phyloP scores from a whole-genome alignment of 768 basidiomycete species.

The Pisolithus albus region DNA sequence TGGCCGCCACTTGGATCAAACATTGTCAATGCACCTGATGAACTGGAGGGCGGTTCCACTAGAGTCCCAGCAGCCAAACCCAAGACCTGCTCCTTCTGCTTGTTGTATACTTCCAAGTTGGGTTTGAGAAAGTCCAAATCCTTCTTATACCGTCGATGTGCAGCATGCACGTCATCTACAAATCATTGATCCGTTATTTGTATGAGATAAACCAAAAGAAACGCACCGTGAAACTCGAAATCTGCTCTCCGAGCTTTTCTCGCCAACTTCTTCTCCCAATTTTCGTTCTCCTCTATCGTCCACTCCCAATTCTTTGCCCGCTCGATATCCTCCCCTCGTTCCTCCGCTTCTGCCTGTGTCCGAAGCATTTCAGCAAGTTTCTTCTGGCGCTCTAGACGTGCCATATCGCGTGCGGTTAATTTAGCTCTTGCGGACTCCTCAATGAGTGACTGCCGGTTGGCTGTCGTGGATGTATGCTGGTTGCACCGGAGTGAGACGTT shows the following conservation, averaged over 20 bases:
- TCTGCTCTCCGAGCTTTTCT: constrained; percentile 80
- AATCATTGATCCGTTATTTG: background rate
- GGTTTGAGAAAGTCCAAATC: constrained; percentile 85
- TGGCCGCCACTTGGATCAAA: constrained; percentile 46
- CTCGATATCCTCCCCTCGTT: constrained; percentile 87
- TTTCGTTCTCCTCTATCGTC: constrained; percentile 91
- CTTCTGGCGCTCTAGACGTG: constrained; percentile 81
- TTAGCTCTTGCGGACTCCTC: constrained; percentile 79
- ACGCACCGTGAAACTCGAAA: constrained; percentile 85
- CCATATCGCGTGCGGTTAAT: constrained; percentile 69
- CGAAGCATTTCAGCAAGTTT: constrained; percentile 85
- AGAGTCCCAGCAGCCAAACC: constrained; percentile 70
- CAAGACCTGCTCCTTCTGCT: constrained; percentile 80
- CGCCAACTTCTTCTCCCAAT: constrained; percentile 89
- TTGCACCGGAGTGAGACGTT: background rate
- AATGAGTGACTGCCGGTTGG: constrained; percentile 80
- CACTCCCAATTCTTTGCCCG: constrained; percentile 92
- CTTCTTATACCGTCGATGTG: constrained; percentile 86
- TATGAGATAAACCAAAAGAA: background rate
- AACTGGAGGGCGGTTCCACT: constrained; percentile 25
- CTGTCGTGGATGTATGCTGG: constrained; percentile 69
- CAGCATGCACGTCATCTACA: constrained; percentile 84
- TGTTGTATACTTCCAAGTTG: constrained; percentile 79
- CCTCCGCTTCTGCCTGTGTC: constrained; percentile 82
- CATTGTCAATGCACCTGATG: constrained; percentile 35